Conservation (phyloP, 78 protist genomes). For the Polysphondylium violaceum region DNA sequence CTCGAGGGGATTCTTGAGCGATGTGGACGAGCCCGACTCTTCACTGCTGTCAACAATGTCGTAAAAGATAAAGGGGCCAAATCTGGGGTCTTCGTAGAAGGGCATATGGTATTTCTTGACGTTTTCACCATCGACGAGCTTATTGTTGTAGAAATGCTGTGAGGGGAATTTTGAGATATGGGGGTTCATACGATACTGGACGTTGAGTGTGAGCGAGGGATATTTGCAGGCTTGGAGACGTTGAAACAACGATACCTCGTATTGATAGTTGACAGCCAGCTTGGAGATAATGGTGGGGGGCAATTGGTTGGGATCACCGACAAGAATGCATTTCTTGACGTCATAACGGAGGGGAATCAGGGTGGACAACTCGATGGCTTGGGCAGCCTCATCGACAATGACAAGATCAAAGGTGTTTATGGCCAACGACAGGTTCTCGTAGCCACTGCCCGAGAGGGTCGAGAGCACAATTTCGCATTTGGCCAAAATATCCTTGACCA, state of each 20-base stretch:
- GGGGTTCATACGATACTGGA: constrained; percentile 95
- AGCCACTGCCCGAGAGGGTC: constrained; percentile 83
- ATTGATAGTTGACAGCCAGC: constrained; percentile 40
- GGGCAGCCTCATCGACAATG: constrained; percentile 93
- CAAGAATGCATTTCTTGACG: constrained; percentile 80
- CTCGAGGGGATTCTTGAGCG: constrained; percentile 27
- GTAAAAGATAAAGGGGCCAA: constrained; percentile 65
- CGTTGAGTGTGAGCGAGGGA: constrained; percentile 44
- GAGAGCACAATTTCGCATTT: constrained; percentile 60
- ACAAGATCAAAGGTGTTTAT: constrained; percentile 75
- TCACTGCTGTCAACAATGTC: constrained; percentile 33
- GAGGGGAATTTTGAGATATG: constrained; percentile 87
- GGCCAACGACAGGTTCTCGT: neutral
- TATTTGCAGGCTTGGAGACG: constrained; percentile 15
- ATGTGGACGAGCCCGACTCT: neutral
- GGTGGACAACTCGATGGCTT: constrained; percentile 85
- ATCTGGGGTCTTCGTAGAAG: constrained; percentile 28
- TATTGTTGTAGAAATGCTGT: constrained; percentile 80
- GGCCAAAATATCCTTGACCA: neutral
- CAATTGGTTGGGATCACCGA: constrained; percentile 93
- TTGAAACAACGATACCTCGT: constrained; percentile 72
- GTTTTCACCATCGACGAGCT: constrained; percentile 62
- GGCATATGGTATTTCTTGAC: neutral
- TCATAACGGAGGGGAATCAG: constrained; percentile 81
- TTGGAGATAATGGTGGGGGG: constrained; percentile 86